Percentiles rank a stretch among this genome's conserved stretches.
Conservation (phyloP, 2,329 filamentous ascomycete species). For the Sclerotiophoma versabilis region DNA sequence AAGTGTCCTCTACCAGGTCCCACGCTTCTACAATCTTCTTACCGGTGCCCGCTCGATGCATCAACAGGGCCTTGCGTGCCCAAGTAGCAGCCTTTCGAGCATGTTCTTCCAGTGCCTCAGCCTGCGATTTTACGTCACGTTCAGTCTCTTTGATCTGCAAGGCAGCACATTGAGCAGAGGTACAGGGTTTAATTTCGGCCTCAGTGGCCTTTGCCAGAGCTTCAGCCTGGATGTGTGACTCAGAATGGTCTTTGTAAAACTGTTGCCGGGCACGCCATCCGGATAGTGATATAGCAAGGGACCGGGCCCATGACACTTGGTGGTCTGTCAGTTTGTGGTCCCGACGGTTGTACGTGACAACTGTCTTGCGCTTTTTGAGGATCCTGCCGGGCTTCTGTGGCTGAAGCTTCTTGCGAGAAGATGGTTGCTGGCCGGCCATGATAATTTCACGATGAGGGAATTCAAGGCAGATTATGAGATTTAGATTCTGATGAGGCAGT, state of each 20-base stretch:
- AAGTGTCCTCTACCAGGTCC: neutral
- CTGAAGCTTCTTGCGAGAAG: neutral
- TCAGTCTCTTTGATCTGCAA: neutral
- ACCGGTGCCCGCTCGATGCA: neutral
- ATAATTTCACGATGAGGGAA: too few relatives aligned
- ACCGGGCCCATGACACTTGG: conserved; percentile 2
- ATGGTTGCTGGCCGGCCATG: too few relatives aligned
- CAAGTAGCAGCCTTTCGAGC: neutral
- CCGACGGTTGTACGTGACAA: neutral
- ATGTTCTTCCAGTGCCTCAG: neutral
- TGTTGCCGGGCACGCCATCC: neutral
- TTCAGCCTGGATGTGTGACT: neutral
- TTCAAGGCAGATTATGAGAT: too few relatives aligned
- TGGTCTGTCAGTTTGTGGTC: neutral
- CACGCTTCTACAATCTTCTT: neutral
- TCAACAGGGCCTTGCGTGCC: neutral
- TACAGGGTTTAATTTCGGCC: neutral
- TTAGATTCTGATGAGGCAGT: too few relatives aligned
- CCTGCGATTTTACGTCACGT: too few relatives aligned
- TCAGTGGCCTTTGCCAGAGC: neutral
- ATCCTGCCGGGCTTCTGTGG: neutral
- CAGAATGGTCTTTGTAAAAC: neutral
- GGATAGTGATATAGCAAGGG: neutral
- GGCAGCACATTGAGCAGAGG: too few relatives aligned
- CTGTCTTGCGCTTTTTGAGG: neutral